A percentile compares a stretch with the other conserved stretches of the same genome.
Evolutionary conservation across 163 green algal genomes (phyloP).

Genomic region (Coccomyxa subellipsoidea): DNA sequence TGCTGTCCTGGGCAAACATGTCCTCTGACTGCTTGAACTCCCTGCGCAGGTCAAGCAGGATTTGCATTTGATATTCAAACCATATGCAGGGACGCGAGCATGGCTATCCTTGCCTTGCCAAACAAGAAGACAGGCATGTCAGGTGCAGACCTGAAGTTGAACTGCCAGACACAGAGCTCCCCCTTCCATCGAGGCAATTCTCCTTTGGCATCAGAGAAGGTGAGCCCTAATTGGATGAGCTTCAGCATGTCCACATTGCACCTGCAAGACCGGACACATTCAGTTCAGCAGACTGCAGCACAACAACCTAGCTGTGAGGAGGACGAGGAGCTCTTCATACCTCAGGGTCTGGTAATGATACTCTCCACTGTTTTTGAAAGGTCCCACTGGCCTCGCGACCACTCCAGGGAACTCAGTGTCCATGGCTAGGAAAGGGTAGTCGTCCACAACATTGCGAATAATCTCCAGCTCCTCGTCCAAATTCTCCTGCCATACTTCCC

Average conservation of each 20-base stretch:
- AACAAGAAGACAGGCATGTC: background rate
- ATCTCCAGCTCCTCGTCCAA: slow-evolving; percentile 91
- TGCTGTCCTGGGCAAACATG: slow-evolving; percentile 94
- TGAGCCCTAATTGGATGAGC: slow-evolving; percentile 98
- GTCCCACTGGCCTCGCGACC: slow-evolving; percentile 87
- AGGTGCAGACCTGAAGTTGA: slow-evolving; percentile 87
- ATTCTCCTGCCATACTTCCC: slow-evolving; percentile 97
- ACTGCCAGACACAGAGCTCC: slow-evolving; percentile 97
- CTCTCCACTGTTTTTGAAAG: slow-evolving; percentile 92
- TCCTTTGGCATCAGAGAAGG: slow-evolving; percentile 90
- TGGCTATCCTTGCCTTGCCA: background rate
- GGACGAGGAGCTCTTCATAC: background rate
- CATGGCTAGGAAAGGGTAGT: slow-evolving; percentile 96
- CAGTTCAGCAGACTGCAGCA: no score
- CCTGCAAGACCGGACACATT: slow-evolving; percentile 31
- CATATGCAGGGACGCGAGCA: background rate
- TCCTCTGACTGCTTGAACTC: slow-evolving; percentile 91
- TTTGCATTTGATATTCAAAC: no score
- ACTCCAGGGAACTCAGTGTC: slow-evolving; percentile 99
- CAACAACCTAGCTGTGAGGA: no score
- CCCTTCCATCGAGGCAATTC: slow-evolving; percentile 80
- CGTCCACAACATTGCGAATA: slow-evolving; percentile 86
- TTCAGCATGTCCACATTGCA: slow-evolving; percentile 99
- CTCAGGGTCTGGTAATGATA: slow-evolving; percentile 97
- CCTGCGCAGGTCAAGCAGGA: slow-evolving; percentile 33